Base-by-base conservation (phyloP, 108 stramenopile genomes). In the Nannochloropsis gaditana region DNA sequence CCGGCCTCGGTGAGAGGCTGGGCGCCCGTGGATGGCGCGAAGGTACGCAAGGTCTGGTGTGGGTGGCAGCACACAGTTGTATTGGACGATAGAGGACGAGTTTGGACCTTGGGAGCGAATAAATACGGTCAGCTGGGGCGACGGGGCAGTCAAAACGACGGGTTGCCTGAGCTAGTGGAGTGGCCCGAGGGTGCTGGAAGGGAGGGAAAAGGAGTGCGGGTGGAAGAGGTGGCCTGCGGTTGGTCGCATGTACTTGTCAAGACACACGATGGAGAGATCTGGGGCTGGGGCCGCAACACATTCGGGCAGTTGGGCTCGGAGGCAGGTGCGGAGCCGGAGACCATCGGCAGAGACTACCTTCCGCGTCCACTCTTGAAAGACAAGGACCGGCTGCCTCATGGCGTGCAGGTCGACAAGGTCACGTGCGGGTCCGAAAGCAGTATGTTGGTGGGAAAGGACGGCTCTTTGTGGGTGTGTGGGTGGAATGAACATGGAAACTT, bases 401-500 rank as follows among this genome's bases (percentile, higher is more conserved):
- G 59, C 19, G 59, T n/a, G 59, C 15, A n/a, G 59, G 59, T 73
- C 19, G 19, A n/a, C 19, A n/a, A 73, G 59, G n/a, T 73, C n/a
- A n/a, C 59, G n/a, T 73, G 59, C n/a, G 59, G 59, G 59, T n/a
- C 59, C 19, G 59, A 73, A 73, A 73, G 59, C n/a, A 73, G 59
- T 73, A n/a, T 8, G 59, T n/a, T 73, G 59, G 59, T 73, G 59
- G 59, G 59, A n/a, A n/a, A 73, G 15, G 59, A 73, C 59, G 3
- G 59, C 19, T 73, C 59, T 15, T 15, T 73, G 59, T 73, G 59
- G 59, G 59, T n/a, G 6, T 73, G 59, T 73, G 59, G 59, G 19
- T 73, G 59, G 59, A 73, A 73, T 73, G 59, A 73, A n/a, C 59
- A 73, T 73, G 59, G 59, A 73, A 73, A 73, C n/a, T 73, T 73